phyloP scores from a whole-genome alignment of 768 basidiomycete genomes.

The Trametes sanguinea region DNA sequence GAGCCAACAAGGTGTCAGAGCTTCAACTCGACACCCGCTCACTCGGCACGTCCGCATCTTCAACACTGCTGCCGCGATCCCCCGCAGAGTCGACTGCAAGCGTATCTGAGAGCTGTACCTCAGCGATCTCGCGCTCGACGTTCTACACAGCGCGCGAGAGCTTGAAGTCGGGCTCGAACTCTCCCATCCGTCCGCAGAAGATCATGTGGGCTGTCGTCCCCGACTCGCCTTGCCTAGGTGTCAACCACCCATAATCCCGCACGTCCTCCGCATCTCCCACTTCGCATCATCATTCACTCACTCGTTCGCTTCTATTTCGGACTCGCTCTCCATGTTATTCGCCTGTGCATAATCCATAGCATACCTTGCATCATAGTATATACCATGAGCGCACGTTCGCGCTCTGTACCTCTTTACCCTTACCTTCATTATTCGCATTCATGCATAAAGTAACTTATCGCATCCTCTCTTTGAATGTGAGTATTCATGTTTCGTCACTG shows the following conservation, averaged over 20 bases:
- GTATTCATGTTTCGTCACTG: neutral
- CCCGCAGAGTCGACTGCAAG: neutral
- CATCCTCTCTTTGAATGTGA: neutral
- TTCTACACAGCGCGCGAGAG: conserved; percentile 22
- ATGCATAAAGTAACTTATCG: conserved; percentile 5
- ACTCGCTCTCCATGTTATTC: neutral
- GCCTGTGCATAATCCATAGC: neutral
- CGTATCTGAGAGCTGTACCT: conserved; percentile 6
- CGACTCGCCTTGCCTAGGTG: neutral
- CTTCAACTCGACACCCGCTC: conserved; percentile 1
- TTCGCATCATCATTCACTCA: neutral
- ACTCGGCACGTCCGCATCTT: neutral
- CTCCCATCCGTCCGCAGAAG: neutral
- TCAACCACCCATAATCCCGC: neutral
- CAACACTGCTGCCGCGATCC: neutral
- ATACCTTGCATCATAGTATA: conserved; percentile 1
- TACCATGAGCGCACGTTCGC: neutral
- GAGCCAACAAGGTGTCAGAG: too few species aligned
- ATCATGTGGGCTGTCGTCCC: neutral
- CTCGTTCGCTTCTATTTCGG: neutral
- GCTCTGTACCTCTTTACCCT: too few species aligned
- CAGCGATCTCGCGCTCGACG: conserved; percentile 12
- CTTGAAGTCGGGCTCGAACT: neutral
- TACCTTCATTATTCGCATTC: too few species aligned
- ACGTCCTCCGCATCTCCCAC: neutral